Base-by-base conservation (phyloP, 176 grass and related monocot species). In the Rhynchospora breviuscula region DNA sequence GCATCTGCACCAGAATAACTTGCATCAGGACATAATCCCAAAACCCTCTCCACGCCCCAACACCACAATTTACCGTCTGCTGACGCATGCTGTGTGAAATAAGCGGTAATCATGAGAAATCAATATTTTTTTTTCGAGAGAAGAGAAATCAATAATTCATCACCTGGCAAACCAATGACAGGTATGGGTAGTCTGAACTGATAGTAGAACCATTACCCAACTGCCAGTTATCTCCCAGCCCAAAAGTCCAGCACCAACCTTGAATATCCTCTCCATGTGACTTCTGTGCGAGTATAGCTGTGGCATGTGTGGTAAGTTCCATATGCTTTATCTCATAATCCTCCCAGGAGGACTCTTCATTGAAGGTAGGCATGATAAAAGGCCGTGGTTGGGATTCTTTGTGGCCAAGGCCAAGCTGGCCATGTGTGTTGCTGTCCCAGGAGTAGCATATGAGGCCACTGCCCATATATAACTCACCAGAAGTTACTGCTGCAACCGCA, bases 31-130 rank as follows among this genome's bases (percentile, higher is more conserved):
- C 96, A 99, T 48, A 99, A 79, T 18, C 96, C 93, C 5, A 99
- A 90, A 56, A 91, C 96, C 58, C 88, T 95, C 80, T 99, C 96
- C 96, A 99, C 95, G 54, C 96, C 96, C 96, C 93, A 99, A 92
- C 87, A 91, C 96, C 96, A 95, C 35, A 95, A 89, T 70, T 99
- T 91, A 17, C 96, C 93, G 78, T 91, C 89, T 10, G 91, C 92
- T 47, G 93, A 95, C 21, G 95, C 91, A 43, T 54, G 96, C 77
- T 4, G 93, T 95, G 81, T 99, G 93, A 78, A 99, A 99, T 81
- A 99, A 88, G 19, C 96, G 93, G 70, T 93, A 95, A 87, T 95
- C 96, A 56, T 95, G 79, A 89, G 96, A 99, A 44, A 95, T 93
- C 58, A 99, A 84, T 60, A 99, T n/a, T n/a, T n/a, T n/a, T n/a